Evolutionary conservation across 2,329 filamentous ascomycete species (phyloP), one percentile per base, ranked within the genome.

Genomic region (Diaporthe destruens): DNA sequence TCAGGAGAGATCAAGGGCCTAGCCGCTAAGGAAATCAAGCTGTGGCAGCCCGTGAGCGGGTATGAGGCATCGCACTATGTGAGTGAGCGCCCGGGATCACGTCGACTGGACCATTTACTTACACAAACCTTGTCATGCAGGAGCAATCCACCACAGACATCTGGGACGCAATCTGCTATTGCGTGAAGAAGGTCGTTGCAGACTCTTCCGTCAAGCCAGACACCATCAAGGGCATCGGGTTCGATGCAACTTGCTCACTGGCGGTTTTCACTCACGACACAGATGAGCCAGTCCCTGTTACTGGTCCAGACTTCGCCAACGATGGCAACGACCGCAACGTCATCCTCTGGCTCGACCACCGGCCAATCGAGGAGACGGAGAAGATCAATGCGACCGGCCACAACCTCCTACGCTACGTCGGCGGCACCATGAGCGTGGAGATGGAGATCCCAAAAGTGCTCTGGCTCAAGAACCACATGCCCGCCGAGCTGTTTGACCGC

Each of bases 401-500:
- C 86, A 96, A 97, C 82, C 87, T 99, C 69, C 90, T 99, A 73
- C 93, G 95, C 79, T 99, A 99, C 80, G 96, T 99, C 23, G 96
- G 96, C 77, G 96, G 96, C 75, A 96, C 93, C 81, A 99, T 99
- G 96, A 98, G 94, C 81, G 96, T 98, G 76, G 96, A 99, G 86
- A 99, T 99, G 96, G 96, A 99, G 82, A 97, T 99, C 71, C 96
- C 96, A 75, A 99, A 99, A 85, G 94, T 98, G 1, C 87, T 98
- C 72, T 99, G 96, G 96, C 88, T 99, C 80, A 98, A 98, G 88
- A 98, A 98, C 83, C 90, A 98, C 84, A 98, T 99, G 96, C 93
- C 96, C 2, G 88, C 93, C 71, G 94, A 98, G 78, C 87, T 96
- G 20, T 99, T 98, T 79, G 91, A 92, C 71, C 91, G 92, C 75